Percentiles rank a stretch among this genome's conserved stretches.
Conservation (phyloP, 106 monocot genomes). For the Dioscorea zingiberensis region DNA sequence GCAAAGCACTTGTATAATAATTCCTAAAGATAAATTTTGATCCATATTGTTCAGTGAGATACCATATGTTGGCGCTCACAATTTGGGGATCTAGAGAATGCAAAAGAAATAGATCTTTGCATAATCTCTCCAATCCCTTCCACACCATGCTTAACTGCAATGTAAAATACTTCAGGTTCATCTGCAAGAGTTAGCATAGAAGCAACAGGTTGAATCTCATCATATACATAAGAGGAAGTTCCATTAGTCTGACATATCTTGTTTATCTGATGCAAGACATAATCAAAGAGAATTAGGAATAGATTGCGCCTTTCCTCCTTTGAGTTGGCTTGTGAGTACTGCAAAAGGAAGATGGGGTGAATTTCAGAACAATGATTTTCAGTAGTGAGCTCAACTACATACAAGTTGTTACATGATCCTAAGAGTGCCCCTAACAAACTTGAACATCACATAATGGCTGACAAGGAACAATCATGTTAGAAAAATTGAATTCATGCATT, state of each 20-base stretch:
- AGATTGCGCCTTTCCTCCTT: conserved; percentile 83
- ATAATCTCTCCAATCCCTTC: conserved; percentile 81
- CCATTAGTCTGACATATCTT: conserved; percentile 42
- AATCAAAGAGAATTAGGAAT: conserved; percentile 82
- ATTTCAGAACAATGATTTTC: background rate
- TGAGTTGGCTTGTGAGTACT: conserved; percentile 85
- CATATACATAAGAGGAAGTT: conserved; percentile 41
- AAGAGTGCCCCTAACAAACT: too few species aligned
- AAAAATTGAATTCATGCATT: too few species aligned
- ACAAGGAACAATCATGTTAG: too few species aligned
- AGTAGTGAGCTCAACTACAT: too few species aligned
- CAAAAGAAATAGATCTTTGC: conserved; percentile 50
- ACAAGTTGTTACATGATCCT: too few species aligned
- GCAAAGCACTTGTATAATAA: too few species aligned
- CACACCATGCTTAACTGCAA: conserved; percentile 83
- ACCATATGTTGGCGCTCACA: conserved; percentile 73
- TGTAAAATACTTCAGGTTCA: conserved; percentile 90
- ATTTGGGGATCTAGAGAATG: conserved; percentile 61
- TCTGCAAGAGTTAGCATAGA: conserved; percentile 71
- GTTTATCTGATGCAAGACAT: conserved; percentile 76
- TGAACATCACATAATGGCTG: too few species aligned
- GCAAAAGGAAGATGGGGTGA: conserved; percentile 23
- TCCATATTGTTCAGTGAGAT: background rate
- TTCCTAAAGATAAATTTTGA: too few species aligned
- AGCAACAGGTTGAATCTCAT: conserved; percentile 67